These are phyloP conservation scores for Diplocarpon rosae DNA, from an alignment of 2,329 filamentous ascomycete species.

Conservation along the genomic window DNA sequence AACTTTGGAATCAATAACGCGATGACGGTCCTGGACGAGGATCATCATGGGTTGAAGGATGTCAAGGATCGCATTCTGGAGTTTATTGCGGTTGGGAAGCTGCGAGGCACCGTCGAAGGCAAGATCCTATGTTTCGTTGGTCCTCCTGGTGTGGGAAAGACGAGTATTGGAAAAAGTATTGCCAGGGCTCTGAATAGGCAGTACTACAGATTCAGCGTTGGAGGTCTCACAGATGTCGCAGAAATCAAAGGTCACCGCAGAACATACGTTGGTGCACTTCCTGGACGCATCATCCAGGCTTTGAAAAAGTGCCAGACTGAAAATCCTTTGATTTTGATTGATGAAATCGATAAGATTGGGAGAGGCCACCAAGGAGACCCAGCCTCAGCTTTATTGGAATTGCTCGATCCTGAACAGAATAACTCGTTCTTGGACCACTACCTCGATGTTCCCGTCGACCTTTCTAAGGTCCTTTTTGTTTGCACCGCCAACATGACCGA, in stretches of 20 bases:
- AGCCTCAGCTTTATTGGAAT: slow-evolving; percentile 81
- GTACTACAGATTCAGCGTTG: slow-evolving; percentile 97
- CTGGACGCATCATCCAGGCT: slow-evolving; percentile 93
- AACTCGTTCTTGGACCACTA: slow-evolving; percentile 96
- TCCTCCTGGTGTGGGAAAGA: slow-evolving; percentile 95
- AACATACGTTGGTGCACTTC: slow-evolving; percentile 91
- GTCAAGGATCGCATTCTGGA: slow-evolving; percentile 97
- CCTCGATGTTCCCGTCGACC: slow-evolving; percentile 93
- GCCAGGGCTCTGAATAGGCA: slow-evolving; percentile 87
- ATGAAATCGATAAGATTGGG: slow-evolving; percentile 97
- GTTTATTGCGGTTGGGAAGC: slow-evolving; percentile 95
- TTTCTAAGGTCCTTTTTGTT: slow-evolving; percentile 96
- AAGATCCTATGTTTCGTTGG: slow-evolving; percentile 98
- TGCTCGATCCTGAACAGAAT: slow-evolving; percentile 96
- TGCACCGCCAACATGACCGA: slow-evolving; percentile 99
- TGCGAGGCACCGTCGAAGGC: slow-evolving; percentile 91
- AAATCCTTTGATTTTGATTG: slow-evolving; percentile 91
- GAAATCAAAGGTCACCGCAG: slow-evolving; percentile 97
- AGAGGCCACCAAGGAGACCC: slow-evolving; percentile 94
- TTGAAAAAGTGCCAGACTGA: slow-evolving; percentile 99
- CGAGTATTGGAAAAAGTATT: slow-evolving; percentile 97
- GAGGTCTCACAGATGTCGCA: slow-evolving; percentile 90
- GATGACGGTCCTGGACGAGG: slow-evolving; percentile 82
- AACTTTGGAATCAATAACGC: slow-evolving; percentile 95
- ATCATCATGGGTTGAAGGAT: slow-evolving; percentile 93